Conservation (phyloP, 2,329 filamentous ascomycete species). For the Trichoderma semiorbis region DNA sequence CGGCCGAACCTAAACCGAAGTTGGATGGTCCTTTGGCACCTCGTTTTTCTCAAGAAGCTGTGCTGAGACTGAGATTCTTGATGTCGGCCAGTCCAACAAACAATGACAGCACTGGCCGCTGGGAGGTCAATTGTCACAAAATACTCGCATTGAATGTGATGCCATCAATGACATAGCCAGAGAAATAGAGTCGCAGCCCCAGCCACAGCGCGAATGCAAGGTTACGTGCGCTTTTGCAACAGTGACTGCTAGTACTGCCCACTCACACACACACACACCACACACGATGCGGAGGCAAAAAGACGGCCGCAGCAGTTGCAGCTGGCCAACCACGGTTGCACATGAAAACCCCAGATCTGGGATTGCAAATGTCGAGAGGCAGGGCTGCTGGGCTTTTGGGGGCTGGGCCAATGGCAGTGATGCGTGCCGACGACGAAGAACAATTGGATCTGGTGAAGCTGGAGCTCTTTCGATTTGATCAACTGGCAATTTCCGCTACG, state of each 20-base stretch:
- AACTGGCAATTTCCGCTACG: slow-evolving; percentile 3
- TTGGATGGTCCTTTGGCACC: not conserved
- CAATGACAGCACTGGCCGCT: not conserved
- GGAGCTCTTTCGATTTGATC: not conserved
- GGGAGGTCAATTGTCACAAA: not conserved
- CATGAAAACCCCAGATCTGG: slow-evolving; percentile 9
- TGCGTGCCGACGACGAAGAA: not conserved
- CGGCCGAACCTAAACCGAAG: slow-evolving; percentile 1
- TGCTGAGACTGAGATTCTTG: not conserved
- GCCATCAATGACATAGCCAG: not conserved
- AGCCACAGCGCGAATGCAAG: slow-evolving; percentile 12
- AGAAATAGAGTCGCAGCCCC: not conserved
- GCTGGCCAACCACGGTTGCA: slow-evolving; percentile 12
- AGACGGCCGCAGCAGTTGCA: not conserved
- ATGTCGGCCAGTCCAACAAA: not conserved
- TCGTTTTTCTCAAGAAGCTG: not conserved
- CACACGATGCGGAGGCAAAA: not conserved
- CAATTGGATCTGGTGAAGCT: not conserved
- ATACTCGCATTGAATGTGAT: not conserved
- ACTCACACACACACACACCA: not conserved
- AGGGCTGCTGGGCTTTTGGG: not conserved
- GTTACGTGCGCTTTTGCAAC: slow-evolving; percentile 13
- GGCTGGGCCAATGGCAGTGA: slow-evolving; percentile 10
- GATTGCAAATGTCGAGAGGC: not conserved
- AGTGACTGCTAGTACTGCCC: not conserved